A percentile compares a stretch with the other conserved stretches of the same genome.
These are phyloP conservation scores for Zea mays DNA, from an alignment of 176 grass and related monocot species.

Conservation along the genomic window DNA sequence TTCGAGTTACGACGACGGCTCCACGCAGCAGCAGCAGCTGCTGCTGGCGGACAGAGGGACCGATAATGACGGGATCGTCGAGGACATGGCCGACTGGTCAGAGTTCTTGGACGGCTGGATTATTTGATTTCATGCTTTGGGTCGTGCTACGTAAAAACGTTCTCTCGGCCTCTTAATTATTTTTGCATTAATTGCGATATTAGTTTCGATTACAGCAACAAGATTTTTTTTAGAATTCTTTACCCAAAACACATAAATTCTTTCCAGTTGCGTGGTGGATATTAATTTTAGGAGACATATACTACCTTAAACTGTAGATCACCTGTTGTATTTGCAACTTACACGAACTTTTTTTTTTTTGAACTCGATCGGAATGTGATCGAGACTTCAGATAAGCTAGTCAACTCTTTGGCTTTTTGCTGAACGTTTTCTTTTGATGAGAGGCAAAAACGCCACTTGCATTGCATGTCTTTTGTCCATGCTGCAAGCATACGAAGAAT, in stretches of 20 bases:
- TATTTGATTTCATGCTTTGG: slow-evolving; percentile 2
- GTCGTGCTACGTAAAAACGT: not conserved
- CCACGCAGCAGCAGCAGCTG: slow-evolving; percentile 9
- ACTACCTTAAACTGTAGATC: not conserved
- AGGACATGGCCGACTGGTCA: slow-evolving; percentile 21
- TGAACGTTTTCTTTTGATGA: not conserved
- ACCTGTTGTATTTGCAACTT: not conserved
- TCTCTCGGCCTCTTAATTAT: not conserved
- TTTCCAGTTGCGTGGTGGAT: too few relatives aligned
- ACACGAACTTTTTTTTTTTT: not conserved
- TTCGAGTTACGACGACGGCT: slow-evolving; percentile 32
- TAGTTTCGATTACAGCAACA: not conserved
- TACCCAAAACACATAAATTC: not conserved
- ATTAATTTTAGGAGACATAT: slow-evolving; percentile 3
- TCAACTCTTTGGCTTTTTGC: not conserved
- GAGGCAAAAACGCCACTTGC: not conserved
- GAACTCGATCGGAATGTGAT: not conserved
- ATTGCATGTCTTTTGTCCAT: not conserved
- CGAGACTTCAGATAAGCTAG: not conserved
- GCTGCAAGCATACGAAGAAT: not conserved
- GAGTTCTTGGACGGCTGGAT: slow-evolving; percentile 33
- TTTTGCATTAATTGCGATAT: not conserved
- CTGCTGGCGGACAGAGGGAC: slow-evolving; percentile 6
- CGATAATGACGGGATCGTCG: slow-evolving; percentile 14
- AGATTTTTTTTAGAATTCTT: not conserved